Evolutionary conservation across 345 rosid species (phyloP).

Genomic region (Dovyalis caffra): DNA sequence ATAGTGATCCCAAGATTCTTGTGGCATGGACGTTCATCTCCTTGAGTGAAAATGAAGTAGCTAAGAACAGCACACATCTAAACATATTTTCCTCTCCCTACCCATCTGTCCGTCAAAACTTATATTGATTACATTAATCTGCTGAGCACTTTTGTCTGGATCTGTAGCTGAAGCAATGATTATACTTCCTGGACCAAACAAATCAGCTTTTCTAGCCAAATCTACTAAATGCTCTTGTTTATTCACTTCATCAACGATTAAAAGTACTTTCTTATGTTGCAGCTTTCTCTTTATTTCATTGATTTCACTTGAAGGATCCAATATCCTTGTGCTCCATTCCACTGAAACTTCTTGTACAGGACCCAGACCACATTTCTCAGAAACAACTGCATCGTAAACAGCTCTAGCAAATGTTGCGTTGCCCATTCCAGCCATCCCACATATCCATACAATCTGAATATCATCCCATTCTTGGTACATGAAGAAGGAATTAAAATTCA

Average conservation of each 20-base stretch:
- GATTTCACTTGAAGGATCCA: background rate
- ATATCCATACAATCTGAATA: background rate
- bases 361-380: background rate
- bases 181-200: background rate
- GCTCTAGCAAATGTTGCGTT: background rate
- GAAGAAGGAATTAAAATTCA: too few relatives aligned
- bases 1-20: background rate
- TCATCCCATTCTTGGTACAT: background rate
- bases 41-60: background rate
- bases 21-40: slow-evolving; percentile 3
- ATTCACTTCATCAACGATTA: background rate
- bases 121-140: background rate
- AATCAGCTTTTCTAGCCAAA: background rate
- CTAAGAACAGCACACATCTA: background rate
- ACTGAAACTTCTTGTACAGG: background rate
- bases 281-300: background rate
- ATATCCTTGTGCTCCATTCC: background rate
- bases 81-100: background rate
- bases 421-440: slow-evolving; percentile 1
- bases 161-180: background rate
- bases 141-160: background rate
- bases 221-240: background rate
- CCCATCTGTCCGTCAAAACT: background rate
- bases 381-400: slow-evolving; percentile 1
- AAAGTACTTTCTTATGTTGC: slow-evolving; percentile 3